phyloP scores from a whole-genome alignment of 1,284 basidiomycete genomes.

The Phylloboletellus chloephorus region DNA sequence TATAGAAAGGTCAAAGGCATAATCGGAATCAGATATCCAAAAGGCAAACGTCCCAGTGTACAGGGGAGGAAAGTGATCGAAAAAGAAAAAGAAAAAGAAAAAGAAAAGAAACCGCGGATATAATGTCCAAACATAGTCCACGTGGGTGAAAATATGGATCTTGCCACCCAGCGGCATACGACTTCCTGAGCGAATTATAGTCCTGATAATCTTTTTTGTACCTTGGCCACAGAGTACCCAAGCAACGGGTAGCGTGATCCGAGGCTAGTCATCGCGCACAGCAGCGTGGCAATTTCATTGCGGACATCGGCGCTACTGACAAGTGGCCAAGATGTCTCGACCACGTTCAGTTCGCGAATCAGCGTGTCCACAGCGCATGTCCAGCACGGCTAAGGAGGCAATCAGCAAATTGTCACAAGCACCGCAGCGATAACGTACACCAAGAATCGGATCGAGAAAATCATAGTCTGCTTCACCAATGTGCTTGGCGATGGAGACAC shows the following conservation, averaged over 20 bases:
- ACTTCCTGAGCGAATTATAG: slow-evolving; percentile 26
- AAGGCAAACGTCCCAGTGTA: slow-evolving; percentile 8
- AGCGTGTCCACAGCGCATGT: slow-evolving; percentile 59
- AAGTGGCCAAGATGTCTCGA: slow-evolving; percentile 56
- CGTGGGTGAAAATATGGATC: background rate
- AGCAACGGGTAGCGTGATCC: slow-evolving; percentile 54
- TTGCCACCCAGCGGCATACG: slow-evolving; percentile 4
- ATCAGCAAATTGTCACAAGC: slow-evolving; percentile 9
- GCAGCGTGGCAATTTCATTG: slow-evolving; percentile 53
- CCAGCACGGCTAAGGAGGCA: slow-evolving; percentile 58
- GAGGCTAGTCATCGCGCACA: slow-evolving; percentile 60
- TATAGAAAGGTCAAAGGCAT: slow-evolving; percentile 11
- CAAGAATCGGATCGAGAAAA: slow-evolving; percentile 68
- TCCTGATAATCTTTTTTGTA: slow-evolving; percentile 40
- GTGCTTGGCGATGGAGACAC: slow-evolving; percentile 54
- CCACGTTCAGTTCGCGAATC: slow-evolving; percentile 53
- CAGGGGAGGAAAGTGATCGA: slow-evolving; percentile 7
- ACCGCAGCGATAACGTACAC: slow-evolving; percentile 42
- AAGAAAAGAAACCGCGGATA: background rate
- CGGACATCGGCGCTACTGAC: slow-evolving; percentile 51
- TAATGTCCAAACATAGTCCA: slow-evolving; percentile 16
- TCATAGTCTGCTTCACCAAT: slow-evolving; percentile 59
- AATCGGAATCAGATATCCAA: slow-evolving; percentile 8
- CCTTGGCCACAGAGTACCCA: slow-evolving; percentile 44
- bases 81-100: too few relatives aligned